Base-by-base conservation (phyloP, 2,329 filamentous ascomycete species). In the Coleophoma cylindrospora region DNA sequence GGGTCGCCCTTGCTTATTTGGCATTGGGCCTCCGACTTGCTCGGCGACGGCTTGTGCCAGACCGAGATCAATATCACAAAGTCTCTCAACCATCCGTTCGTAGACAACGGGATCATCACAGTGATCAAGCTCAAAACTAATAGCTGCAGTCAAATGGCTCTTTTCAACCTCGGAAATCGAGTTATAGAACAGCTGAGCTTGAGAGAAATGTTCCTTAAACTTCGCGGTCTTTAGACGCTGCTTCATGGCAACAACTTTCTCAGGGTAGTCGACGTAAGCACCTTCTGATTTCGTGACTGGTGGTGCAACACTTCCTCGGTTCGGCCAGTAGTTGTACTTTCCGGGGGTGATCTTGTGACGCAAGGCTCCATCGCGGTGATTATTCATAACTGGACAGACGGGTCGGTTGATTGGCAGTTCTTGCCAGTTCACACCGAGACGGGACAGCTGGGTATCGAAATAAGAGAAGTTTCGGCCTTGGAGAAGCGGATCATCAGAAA, bases 151-250 rank as follows among this genome's bases (percentile, higher is more conserved):
- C 14, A 87, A 67, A 63, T 89, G 86, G 12, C 63, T 61, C 68
- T 87, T 83, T 67, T 92, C 89, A 3, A 81, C 71, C 0, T 75
- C 69, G 0, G 81, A 80, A 57, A 92, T 68, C 14, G 86, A 91
- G 72, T 92, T 92, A 72, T 83, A 92, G 72, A 94, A 94, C 2
- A 92, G 73, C 63, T 91, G 87, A 0, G 89, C 87, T 65, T 94
- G 89, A 45, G 79, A 84, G 68, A 80, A 81, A 64, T 92, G 87
- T 54, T 94, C 87, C 55, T 75, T 78, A 74, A 92, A 92, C 70
- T 92, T 92, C 57, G 76, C 76, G 55, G 82, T 87, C 62, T 80
- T 74, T 6, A 84, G 72, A 11, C 89, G 81, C 15, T 76, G 71
- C 71, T 94, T 92, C 64, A 88, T 82, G 3, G 87, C 87, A 4